Evolutionary conservation across 192 early-diverging fungal genomes (phyloP), one percentile per base, ranked within the genome.

Genomic region (Cladochytrium replicatum): DNA sequence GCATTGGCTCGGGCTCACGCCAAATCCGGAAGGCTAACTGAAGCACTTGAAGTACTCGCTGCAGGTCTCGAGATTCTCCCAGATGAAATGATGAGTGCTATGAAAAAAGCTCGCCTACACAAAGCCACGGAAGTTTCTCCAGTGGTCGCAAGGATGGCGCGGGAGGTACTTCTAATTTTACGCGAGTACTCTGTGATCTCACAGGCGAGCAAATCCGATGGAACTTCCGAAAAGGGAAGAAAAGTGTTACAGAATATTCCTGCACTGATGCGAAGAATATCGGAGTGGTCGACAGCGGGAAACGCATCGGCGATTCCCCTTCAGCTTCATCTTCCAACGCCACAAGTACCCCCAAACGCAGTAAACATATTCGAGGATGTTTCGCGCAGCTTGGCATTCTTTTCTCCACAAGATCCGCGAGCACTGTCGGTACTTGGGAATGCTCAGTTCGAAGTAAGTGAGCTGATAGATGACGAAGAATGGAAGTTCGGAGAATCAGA

Each of bases 401-500:
- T 37, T 4, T 13, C 24, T 11, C 56, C 55, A 13, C 9, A 27
- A 5, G 48, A 57, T 19, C 13, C 42, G 22, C 19, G 29, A n/a
- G 29, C 23, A 17, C 30, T 61, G 22, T 13, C 50, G 3, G 31
- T 26, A 6, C 41, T 67, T 11, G 58, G 64, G 3, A 11, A 41
- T 13, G 43, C 49, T 2, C 64, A 67, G 31, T 41, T n/a, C n/a
- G n/a, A n/a, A n/a, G n/a, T n/a, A n/a, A n/a, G n/a, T n/a, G n/a
- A n/a, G n/a, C n/a, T n/a, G n/a, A n/a, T 67, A 19, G 37, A 57
- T 0, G 28, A 50, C 29, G 42, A 50, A 32, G 66, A 67, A 19
- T 22, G 19, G 7, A 38, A 60, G 27, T 39, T 52, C 4, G 23
- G 0, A 2, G 24, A 34, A 29, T 43, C 22, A 25, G n/a, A 15